Evolutionary conservation across 2,329 filamentous ascomycete genomes (phyloP), one percentile per base, ranked within the genome.

Genomic region (Cercospora beticola): DNA sequence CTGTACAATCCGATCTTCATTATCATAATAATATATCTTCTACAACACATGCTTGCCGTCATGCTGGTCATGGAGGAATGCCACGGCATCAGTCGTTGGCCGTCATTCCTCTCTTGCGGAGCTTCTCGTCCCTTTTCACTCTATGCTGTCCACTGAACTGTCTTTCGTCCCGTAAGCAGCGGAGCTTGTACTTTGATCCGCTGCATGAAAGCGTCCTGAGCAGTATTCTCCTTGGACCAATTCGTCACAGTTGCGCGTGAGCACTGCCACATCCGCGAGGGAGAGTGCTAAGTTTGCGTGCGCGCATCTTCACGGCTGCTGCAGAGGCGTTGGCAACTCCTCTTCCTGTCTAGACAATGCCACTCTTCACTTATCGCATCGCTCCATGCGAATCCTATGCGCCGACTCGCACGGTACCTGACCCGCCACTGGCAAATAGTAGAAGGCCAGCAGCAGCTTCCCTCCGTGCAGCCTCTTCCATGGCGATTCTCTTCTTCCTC

Each of bases 401-500:
- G 18, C 68, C 70, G 14, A 73, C 72, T 26, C 64, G 66, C 14
- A 73, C 72, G 23, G 65, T 63, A 8, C 67, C 69, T 60, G 54
- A 64, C 16, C 62, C 57, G 46, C 69, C 65, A 65, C 68, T 70
- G 6, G 73, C 74, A 65, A 78, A 75, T 71, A 76, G 74, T 57
- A 77, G 57, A 67, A 78, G 68, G 7, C 68, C 73, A 58, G 72
- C 78, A 5, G 78, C 78, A 26, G 75, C 78, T 67, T 78, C 74
- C 28, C 70, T 68, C 64, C 78, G 73, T 65, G 72, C 74, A 30
- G 67, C 76, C 69, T 80, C 72, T 70, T 81, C 78, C 18, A 76
- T 71, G 14, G 80, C 80, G 62, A 87, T 79, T 40, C 86, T 78
- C 74, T 84, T 83, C 43, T 86, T 83, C 81, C 77, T 82, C 75